Evolutionary conservation across 225 moss, liverwort and hornwort species (phyloP), one percentile per base, ranked within the genome.

Genomic region (Bryoerythrophyllum caledonicum): DNA sequence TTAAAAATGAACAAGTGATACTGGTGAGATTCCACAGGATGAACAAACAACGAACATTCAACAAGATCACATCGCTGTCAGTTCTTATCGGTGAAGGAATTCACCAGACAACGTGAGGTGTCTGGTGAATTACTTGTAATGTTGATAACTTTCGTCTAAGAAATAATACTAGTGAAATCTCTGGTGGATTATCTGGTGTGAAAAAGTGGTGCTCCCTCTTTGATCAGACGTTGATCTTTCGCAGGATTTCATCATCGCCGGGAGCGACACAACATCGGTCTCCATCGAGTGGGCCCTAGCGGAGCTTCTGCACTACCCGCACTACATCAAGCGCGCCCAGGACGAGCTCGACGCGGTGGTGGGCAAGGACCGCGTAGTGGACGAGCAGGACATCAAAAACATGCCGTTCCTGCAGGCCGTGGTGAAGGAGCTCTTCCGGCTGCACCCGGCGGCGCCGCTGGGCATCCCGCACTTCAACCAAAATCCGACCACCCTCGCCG

Each of bases 231-330:
- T 9, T 15, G 2, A 25, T 15, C 24, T 19, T 3, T 3, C 38
- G 4, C 81, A 90, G 90, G 87, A 87, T 60, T 85, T 90, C 68
- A 83, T 85, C 21, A 81, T 85, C 0, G 90, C 87, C 8, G 90
- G 90, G 15, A 87, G 85, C 61, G 87, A 87, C 75, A 90, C 90
- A 19, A 83, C 87, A 0, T 85, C 85, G 0, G 82, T 85, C 2
- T 83, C 85, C 1, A 81, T 87, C 2, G 90, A 90, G 11, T 90
- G 90, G 90, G 90, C 90, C 0, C 37, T 90, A 0, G 87, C 85
- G 0, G 90, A 90, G 79, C 87, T 90, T 3, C 85, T 90, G 0
- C 85, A 81, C 32, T 76, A 87, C 70, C 87, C 90, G 0, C 9
- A 85, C n/a, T 73, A 59, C 79, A 23, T 87, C 70, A 79, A 7